Evolutionary conservation across 768 basidiomycete genomes (phyloP), one percentile per base, ranked within the genome.

Genomic region (Hypholoma sublateritium): DNA sequence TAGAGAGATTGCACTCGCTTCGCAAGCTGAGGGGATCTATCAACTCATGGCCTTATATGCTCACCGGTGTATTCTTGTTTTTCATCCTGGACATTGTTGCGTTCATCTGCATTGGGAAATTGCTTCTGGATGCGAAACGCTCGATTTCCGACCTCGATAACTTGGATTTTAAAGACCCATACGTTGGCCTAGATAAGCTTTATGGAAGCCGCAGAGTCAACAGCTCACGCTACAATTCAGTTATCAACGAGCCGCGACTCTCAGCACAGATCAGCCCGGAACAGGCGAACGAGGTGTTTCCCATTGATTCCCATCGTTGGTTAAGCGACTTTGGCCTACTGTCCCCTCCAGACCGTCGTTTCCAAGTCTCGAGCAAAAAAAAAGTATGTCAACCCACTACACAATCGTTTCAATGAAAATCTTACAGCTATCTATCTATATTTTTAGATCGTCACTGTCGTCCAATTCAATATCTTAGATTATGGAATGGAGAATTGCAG

Each of bases 401-500:
- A 41, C 25, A 7, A 32, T 32, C 28, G 5, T 32, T 21, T 43
- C 44, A 19, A 19, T 35, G 28, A 21, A 41, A 28, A 11, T 13
- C 17, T 42, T 34, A 13, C 35, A 3, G 42, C 22, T 49, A 21
- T 21, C 41, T 34, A 3, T 36, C 22, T 49, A 21, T 21, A 45
- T 34, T 14, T 49, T 25, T 44, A 70, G 69, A 53, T 70, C 13
- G 57, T 64, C 43, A 70, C 67, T 14, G 52, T 70, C 1, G 43
- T 57, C 3, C 69, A 70, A 41, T 68, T 67, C 36, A 59, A 65
- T 42, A 55, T 70, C 28, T 55, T 70, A 6, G 69, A 70, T 62
- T 70, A 67, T 54, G 69, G 69, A 22, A 70, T 68, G 69, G 69
- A 70, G 48, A 61, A 63, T 17, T 70, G 69, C 52, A 55, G 63